Evolutionary conservation across 495 filamentous ascomycete genomes (phyloP).

Genomic region (Neurospora terricola): DNA sequence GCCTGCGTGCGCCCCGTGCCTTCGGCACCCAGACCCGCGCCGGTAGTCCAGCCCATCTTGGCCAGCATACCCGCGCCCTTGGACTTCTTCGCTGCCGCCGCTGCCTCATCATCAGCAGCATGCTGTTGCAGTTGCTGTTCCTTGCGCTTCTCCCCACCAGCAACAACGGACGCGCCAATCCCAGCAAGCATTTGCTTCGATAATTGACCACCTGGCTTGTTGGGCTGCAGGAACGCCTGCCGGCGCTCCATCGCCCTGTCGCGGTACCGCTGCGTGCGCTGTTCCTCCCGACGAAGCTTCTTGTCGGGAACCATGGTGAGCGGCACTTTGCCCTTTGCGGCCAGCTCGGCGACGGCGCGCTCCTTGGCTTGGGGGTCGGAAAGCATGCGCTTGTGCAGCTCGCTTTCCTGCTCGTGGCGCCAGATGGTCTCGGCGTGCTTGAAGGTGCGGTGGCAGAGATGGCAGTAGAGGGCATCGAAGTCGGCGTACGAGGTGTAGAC

Average conservation of each 20-base stretch:
- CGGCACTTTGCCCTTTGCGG: conserved; percentile 50
- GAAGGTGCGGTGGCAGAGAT: conserved; percentile 68
- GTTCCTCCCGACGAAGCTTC: conserved; percentile 15
- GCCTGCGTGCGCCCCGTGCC: conserved; percentile 69
- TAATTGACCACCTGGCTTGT: conserved; percentile 21
- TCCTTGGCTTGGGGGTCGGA: conserved; percentile 46
- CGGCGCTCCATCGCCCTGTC: conserved; percentile 78
- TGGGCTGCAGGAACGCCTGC: conserved; percentile 60
- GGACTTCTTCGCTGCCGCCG: conserved; percentile 39
- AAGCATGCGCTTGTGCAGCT: conserved; percentile 63
- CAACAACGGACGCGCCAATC: background rate
- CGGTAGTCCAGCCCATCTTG: conserved; percentile 85
- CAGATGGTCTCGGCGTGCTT: conserved; percentile 57
- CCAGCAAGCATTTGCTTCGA: background rate
- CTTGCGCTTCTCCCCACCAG: conserved; percentile 17
- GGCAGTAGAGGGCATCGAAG: conserved; percentile 59
- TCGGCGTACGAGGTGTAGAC: conserved; percentile 55
- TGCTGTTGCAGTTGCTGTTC: conserved; percentile 5
- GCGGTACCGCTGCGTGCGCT: conserved; percentile 50
- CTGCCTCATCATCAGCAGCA: conserved; percentile 6
- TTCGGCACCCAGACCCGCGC: conserved; percentile 70
- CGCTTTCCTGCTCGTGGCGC: conserved; percentile 66
- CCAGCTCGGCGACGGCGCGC: conserved; percentile 43
- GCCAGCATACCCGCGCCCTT: conserved; percentile 77
- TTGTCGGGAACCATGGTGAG: conserved; percentile 33